phyloP scores from a whole-genome alignment of 1,139 yeast species.

The Ashbya aceris region DNA sequence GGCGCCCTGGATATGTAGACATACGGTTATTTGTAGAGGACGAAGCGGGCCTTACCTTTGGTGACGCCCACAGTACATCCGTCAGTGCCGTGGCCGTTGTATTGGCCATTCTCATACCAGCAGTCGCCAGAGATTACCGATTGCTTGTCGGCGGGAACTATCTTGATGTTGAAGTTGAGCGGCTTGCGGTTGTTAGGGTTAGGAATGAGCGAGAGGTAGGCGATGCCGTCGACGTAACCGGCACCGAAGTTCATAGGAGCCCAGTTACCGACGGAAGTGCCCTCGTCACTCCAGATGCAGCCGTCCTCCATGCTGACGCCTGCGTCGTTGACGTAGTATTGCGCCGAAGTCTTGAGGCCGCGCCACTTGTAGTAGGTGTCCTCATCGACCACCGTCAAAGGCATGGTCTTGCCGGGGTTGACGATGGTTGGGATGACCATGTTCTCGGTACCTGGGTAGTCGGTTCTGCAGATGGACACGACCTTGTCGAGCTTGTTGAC shows the following conservation, averaged over 20 bases:
- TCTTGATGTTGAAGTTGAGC: constrained; percentile 80
- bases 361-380: constrained; percentile 71
- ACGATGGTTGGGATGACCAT: constrained; percentile 91
- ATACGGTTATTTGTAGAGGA: constrained; percentile 33
- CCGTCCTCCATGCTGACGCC: constrained; percentile 86
- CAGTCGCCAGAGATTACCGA: constrained; percentile 66
- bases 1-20: background rate
- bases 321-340: constrained; percentile 94
- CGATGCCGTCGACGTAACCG: constrained; percentile 67
- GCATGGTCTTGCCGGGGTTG: constrained; percentile 52
- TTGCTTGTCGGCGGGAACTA: constrained; percentile 51
- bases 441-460: constrained; percentile 98
- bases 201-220: constrained; percentile 89
- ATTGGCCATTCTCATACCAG: constrained; percentile 67
- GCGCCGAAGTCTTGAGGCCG: constrained; percentile 81
- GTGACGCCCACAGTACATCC: constrained; percentile 95
- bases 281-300: constrained; percentile 82
- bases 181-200: constrained; percentile 78
- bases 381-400: constrained; percentile 73
- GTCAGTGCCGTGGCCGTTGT: constrained; percentile 51
- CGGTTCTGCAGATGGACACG: constrained; percentile 92
- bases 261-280: constrained; percentile 91
- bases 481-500: constrained; percentile 51
- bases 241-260: constrained; percentile 96
- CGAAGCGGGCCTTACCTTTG: constrained; percentile 57